Percentiles rank a stretch among this genome's conserved stretches.
Evolutionary conservation across 305 asterid species (phyloP).

Genomic region (Rubia peregrina): DNA sequence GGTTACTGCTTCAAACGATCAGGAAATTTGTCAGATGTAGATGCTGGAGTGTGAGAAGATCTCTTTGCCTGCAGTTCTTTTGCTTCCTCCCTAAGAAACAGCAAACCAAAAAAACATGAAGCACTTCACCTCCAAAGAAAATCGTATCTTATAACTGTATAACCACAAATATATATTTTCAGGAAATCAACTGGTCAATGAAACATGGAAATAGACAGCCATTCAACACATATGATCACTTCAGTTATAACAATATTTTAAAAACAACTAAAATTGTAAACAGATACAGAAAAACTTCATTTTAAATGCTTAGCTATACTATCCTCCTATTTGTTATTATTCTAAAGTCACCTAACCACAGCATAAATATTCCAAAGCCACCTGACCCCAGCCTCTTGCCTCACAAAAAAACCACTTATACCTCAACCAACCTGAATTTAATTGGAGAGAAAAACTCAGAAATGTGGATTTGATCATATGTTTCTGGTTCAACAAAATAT

Average conservation of each 20-base stretch:
- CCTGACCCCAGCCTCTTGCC: not conserved
- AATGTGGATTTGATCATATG: not conserved
- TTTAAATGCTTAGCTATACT: not conserved
- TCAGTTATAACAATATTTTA: not conserved
- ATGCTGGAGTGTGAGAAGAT: slow-evolving; percentile 24
- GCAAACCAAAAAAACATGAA: not conserved
- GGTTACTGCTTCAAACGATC: slow-evolving; percentile 45
- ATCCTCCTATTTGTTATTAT: not conserved
- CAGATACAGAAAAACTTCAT: not conserved
- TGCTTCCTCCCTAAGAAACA: slow-evolving; percentile 61
- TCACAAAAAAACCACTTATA: not conserved
- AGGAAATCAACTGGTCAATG: not conserved
- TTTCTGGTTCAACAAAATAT: not conserved
- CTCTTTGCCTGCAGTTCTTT: slow-evolving; percentile 40
- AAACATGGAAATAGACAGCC: not conserved
- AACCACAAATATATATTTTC: not conserved
- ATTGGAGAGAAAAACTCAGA: not conserved
- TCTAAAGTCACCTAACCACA: not conserved
- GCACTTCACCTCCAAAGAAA: not conserved
- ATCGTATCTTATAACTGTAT: not conserved
- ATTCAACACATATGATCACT: not conserved
- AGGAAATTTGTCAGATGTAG: slow-evolving; percentile 36
- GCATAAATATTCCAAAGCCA: not conserved
- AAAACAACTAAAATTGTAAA: not conserved
- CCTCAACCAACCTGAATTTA: not conserved